phyloP scores from a whole-genome alignment of 768 basidiomycete species.

The Heimioporus sp. region DNA sequence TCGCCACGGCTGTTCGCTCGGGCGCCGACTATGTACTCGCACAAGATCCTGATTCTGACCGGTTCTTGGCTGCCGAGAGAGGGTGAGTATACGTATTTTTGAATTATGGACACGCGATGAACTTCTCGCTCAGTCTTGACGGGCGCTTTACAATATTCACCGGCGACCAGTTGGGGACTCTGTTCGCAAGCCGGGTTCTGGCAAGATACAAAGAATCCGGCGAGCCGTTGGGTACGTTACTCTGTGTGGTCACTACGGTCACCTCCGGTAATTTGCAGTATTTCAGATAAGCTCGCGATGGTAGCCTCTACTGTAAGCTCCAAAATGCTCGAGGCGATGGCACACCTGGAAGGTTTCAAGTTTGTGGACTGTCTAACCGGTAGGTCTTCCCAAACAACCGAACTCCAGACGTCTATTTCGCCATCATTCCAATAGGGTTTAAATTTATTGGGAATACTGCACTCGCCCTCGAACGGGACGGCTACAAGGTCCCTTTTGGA shows the following conservation, averaged over 20 bases:
- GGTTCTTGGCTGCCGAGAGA: constrained; percentile 77
- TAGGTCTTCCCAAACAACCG: constrained; percentile 19
- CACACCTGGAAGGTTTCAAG: constrained; percentile 71
- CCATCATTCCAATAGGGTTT: constrained; percentile 54
- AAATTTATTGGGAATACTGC: constrained; percentile 90
- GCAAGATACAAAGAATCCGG: constrained; percentile 45
- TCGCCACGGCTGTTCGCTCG: constrained; percentile 54
- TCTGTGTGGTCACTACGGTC: constrained; percentile 16
- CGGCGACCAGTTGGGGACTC: constrained; percentile 77
- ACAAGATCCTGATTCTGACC: constrained; percentile 87
- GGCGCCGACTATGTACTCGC: constrained; percentile 70
- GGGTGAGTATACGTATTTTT: constrained; percentile 36
- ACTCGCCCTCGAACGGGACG: constrained; percentile 57
- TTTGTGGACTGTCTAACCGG: constrained; percentile 87
- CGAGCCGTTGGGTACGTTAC: constrained; percentile 39
- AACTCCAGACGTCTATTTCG: neutral
- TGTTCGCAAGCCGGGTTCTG: constrained; percentile 50
- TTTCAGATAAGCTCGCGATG: constrained; percentile 68
- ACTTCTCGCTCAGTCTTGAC: constrained; percentile 19
- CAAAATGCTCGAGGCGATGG: constrained; percentile 84
- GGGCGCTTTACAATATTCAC: constrained; percentile 73
- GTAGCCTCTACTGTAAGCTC: constrained; percentile 90
- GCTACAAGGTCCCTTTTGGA: constrained; percentile 74
- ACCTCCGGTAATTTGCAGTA: constrained; percentile 33
- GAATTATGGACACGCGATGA: neutral